Evolutionary conservation across 1,284 basidiomycete species (phyloP), one percentile per base, ranked within the genome.

Genomic region (Apiotrichum domesticum): DNA sequence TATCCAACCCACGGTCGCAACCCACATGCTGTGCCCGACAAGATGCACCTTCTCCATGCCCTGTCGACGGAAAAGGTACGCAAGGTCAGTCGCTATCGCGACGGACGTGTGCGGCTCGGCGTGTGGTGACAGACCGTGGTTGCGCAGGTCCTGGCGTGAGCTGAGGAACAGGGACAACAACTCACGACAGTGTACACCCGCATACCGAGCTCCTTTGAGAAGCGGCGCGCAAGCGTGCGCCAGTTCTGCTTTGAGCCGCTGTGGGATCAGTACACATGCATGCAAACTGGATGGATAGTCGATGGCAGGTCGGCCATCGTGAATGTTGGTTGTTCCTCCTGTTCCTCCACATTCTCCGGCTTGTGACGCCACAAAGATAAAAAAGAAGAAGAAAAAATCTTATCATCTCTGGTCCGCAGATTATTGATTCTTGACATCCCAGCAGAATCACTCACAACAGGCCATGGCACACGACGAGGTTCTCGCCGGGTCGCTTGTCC

Each of bases 201-300:
- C 57, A 81, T 74, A 6, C 72, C 73, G 8, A 80, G 72, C 34
- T 73, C 66, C 5, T 70, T 52, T 0, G 80, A 76, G 65, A 82
- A 78, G 4, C 73, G 71, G 47, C 77, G 77, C 0, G 78, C 79
- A 6, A 82, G 66, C 2, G 77, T 78, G 6, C 82, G 70, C 81
- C 81, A 83, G 66, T 83, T 83, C 63, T 81, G 80, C 62, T 82
- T 82, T 6, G 79, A 80, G 4, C 82, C 81, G 51, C 77, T 78
- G 39, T 39, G 4, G 14, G 42, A 21, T 40, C 51, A 54, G 54
- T 14, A 4, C 11, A 14, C 13, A 39, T 39, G 37, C 37, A 39
- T 21, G 21, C 21, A 21, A 21, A 21, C 21, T 21, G 21, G 21
- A 21, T 21, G 21, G 21, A 21, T 21, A 21, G 21, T 21, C 21